Evolutionary conservation across 805 yeast genomes (phyloP).

Genomic region (Grigorovia yakushimaensis): DNA sequence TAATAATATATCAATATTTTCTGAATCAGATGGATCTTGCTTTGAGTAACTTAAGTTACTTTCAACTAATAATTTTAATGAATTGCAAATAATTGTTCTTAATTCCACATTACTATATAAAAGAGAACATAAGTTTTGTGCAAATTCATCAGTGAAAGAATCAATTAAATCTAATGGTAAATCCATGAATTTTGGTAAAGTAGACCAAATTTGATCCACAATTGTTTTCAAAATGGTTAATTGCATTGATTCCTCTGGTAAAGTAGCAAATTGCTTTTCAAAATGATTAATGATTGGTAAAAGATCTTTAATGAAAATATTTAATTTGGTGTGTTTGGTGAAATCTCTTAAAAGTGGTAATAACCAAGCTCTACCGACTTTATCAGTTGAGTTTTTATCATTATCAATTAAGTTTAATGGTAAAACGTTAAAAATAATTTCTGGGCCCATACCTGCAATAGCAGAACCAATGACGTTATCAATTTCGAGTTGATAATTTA

Average conservation of each 20-base stretch:
- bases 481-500: conserved; percentile 59
- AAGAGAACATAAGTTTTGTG: conserved; percentile 60
- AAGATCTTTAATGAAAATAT: conserved; percentile 51
- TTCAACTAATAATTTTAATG: conserved; percentile 67
- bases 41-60: conserved; percentile 49
- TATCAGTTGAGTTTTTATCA: conserved; percentile 31
- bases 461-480: conserved; percentile 77
- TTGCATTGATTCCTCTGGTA: conserved; percentile 53
- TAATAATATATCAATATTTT: conserved; percentile 37
- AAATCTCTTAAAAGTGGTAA: conserved; percentile 85
- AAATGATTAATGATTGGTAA: conserved; percentile 57
- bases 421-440: conserved; percentile 56
- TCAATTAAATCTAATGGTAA: conserved; percentile 63
- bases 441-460: conserved; percentile 78
- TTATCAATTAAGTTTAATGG: conserved; percentile 65
- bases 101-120: conserved; percentile 66
- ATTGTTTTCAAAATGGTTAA: conserved; percentile 74
- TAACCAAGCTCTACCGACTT: conserved; percentile 91
- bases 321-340: conserved; percentile 59
- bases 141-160: conserved; percentile 67
- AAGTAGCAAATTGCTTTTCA: conserved; percentile 35
- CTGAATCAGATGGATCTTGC: conserved; percentile 41
- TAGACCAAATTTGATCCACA: conserved; percentile 85
- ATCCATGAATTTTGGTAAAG: conserved; percentile 82
- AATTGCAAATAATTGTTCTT: conserved; percentile 76